phyloP scores from a whole-genome alignment of 1,284 basidiomycete genomes.

The Pseudozyma thailandica region DNA sequence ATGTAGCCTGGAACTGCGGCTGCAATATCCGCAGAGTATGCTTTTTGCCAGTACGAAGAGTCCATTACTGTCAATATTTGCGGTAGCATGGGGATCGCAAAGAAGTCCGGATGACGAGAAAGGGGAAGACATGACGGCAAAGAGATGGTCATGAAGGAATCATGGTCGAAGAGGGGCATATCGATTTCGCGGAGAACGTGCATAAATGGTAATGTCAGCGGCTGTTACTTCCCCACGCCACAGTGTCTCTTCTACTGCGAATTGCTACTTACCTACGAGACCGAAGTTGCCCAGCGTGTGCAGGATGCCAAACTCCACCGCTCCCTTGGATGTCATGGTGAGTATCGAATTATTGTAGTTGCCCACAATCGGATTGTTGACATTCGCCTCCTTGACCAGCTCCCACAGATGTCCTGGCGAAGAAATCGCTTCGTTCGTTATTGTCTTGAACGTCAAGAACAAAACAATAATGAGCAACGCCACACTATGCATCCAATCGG shows the following conservation, averaged over 20 bases:
- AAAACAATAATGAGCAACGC: constrained; percentile 58
- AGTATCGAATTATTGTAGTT: constrained; percentile 76
- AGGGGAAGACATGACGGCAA: too few species aligned
- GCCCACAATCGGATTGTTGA: constrained; percentile 69
- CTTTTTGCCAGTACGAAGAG: constrained; percentile 61
- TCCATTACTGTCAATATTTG: too few species aligned
- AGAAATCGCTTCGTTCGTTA: constrained; percentile 41
- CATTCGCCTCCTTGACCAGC: constrained; percentile 36
- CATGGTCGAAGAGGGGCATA: too few species aligned
- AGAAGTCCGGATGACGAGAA: too few species aligned
- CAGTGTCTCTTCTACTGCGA: too few species aligned
- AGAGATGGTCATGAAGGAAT: too few species aligned
- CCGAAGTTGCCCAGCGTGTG: constrained; percentile 63
- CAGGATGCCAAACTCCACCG: constrained; percentile 68
- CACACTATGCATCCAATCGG: constrained; percentile 60
- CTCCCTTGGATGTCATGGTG: constrained; percentile 83
- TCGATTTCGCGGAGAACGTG: too few species aligned
- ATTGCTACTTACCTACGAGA: too few species aligned
- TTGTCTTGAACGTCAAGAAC: constrained; percentile 56
- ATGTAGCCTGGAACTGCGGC: constrained; percentile 62
- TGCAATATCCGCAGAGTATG: constrained; percentile 53
- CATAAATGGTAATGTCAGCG: too few species aligned
- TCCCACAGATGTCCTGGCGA: constrained; percentile 52
- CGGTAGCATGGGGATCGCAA: too few species aligned
- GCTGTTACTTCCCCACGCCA: too few species aligned